Percentiles rank a stretch among this genome's conserved stretches.
Conservation (phyloP, 768 basidiomycete species). For the Termitomyces sp. region DNA sequence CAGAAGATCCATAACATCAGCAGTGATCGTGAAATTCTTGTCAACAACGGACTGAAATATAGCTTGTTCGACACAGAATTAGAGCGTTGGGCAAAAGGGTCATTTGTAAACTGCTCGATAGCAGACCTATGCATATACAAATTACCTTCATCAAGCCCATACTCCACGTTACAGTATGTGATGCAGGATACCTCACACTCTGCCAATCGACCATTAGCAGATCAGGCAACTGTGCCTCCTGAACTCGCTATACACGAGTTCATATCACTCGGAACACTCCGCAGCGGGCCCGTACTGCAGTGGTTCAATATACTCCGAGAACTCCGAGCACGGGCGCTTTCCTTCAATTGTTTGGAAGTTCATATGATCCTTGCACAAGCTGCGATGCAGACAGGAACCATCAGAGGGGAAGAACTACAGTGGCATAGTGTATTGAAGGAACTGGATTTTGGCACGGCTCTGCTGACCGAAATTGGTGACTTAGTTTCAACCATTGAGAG, state of each 20-base stretch:
- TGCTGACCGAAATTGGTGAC: slow-evolving; percentile 32
- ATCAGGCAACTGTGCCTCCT: slow-evolving; percentile 36
- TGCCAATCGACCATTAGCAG: slow-evolving; percentile 39
- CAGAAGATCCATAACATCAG: slow-evolving; percentile 13
- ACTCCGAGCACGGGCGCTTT: slow-evolving; percentile 33
- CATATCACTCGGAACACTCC: slow-evolving; percentile 40
- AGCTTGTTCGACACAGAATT: slow-evolving; percentile 24
- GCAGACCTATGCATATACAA: slow-evolving; percentile 23
- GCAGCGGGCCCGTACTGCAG: slow-evolving; percentile 41
- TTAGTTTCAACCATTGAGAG: slow-evolving; percentile 30
- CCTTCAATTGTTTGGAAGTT: slow-evolving; percentile 36
- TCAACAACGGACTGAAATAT: slow-evolving; percentile 26
- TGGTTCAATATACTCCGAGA: slow-evolving; percentile 52
- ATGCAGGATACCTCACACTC: slow-evolving; percentile 32
- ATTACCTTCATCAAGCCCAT: slow-evolving; percentile 24
- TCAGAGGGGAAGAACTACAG: slow-evolving; percentile 10
- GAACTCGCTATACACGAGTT: slow-evolving; percentile 43
- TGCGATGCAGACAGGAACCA: slow-evolving; percentile 37
- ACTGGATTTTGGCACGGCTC: slow-evolving; percentile 27
- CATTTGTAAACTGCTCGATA: slow-evolving; percentile 16
- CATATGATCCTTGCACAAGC: slow-evolving; percentile 41
- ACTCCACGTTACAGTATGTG: slow-evolving; percentile 32
- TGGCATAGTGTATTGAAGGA: slow-evolving; percentile 39
- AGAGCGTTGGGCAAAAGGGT: slow-evolving; percentile 7
- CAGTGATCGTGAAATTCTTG: slow-evolving; percentile 7